Evolutionary conservation across 805 yeast genomes (phyloP).

Genomic region (Metschnikowia proteae): DNA sequence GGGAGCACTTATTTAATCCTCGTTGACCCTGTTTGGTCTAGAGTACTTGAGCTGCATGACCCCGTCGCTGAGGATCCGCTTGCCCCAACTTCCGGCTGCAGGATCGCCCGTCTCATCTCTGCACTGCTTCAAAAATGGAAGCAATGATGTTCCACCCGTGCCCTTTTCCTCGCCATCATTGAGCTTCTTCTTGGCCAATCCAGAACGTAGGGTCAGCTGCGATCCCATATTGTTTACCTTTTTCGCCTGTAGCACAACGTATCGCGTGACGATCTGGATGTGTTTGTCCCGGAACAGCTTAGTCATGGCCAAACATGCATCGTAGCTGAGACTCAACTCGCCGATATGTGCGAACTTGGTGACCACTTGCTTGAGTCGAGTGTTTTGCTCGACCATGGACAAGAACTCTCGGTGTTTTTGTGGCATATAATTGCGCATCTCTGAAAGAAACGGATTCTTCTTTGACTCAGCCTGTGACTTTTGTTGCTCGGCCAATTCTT

Average conservation of each 20-base stretch:
- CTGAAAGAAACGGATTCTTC: conserved; percentile 59
- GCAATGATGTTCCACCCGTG: conserved; percentile 89
- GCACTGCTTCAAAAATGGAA: conserved; percentile 91
- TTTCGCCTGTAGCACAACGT: conserved; percentile 76
- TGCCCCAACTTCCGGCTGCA: conserved; percentile 93
- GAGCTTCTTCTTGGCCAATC: conserved; percentile 50
- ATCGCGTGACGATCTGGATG: conserved; percentile 87
- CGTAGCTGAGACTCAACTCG: conserved; percentile 69
- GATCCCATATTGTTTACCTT: conserved; percentile 51
- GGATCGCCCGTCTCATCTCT: conserved; percentile 94
- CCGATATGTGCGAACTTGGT: conserved; percentile 38
- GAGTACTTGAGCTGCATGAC: conserved; percentile 41
- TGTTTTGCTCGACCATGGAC: conserved; percentile 50
- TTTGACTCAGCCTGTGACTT: conserved; percentile 5
- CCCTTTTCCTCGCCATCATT: conserved; percentile 63
- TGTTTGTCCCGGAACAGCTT: conserved; percentile 89
- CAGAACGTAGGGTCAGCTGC: conserved; percentile 59
- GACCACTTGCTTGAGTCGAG: conserved; percentile 66
- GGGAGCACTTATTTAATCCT: conserved; percentile 24
- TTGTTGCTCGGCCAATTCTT: conserved; percentile 2
- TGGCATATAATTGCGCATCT: conserved; percentile 91
- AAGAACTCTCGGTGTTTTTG: conserved; percentile 76
- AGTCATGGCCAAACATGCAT: conserved; percentile 85
- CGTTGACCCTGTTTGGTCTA: conserved; percentile 38
- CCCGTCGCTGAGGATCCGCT: conserved; percentile 59